Evolutionary conservation across 345 rosid species (phyloP), one percentile per base, ranked within the genome.

Genomic region (Garcia nutans): DNA sequence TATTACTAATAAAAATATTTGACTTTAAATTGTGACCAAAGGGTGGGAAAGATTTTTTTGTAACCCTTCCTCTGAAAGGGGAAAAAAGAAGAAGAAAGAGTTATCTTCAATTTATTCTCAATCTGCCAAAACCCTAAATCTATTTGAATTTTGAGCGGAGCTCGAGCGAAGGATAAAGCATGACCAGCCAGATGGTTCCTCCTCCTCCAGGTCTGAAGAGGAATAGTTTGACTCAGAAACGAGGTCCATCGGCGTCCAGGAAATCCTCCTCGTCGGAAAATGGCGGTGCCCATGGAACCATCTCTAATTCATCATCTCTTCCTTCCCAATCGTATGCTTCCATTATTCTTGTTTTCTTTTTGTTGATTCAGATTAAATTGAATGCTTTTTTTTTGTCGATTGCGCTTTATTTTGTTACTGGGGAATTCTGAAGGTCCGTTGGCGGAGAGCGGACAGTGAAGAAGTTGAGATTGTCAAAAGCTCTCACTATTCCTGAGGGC

Each of bases 401-500:
- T 59, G 3, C 31, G 22, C 22, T 65, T 31, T 11, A 15, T 57
- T 64, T 62, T 74, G 22, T 59, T 73, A 20, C 52, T 76, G 31
- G 47, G 47, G 45, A 57, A 45, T 42, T 33, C 8, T 49, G 44
- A 28, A 85, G 89, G 69, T 79, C 87, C 42, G 81, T 68, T 71
- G 76, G 77, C 50, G 90, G 82, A 44, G 98, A 93, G 84, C 90
- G 97, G 87, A 96, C 97, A 0, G 99, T 96, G 22, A 96, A 92
- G 92, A 92, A 91, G 82, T 85, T 96, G 77, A 78, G 94, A 65
- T 76, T 93, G 76, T 93, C 98, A 1, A 96, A 96, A 84, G 98
- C 99, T 70, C 93, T 96, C 1, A 96, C 99, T 9, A 87, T 96
- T 70, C 98, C 99, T 0, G 99, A 93, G 76, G 97, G 92, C 28